phyloP scores from a whole-genome alignment of 371 early-diverging fungal species.

The Saksenaea vasiformis region DNA sequence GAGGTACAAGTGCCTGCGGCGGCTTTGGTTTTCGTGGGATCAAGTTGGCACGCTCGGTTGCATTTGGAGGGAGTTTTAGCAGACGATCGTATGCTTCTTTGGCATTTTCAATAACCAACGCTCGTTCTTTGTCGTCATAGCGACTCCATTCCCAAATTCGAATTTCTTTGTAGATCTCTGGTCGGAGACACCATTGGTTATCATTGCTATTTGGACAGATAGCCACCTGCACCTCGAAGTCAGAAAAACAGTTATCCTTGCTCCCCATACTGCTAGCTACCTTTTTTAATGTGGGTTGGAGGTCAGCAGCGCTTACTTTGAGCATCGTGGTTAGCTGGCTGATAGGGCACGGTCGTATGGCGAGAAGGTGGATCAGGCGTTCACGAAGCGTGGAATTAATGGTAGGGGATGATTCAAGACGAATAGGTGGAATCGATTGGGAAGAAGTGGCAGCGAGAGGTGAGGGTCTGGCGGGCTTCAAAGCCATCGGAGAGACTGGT shows the following conservation, averaged over 20 bases:
- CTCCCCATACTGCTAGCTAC: slow-evolving; percentile 17
- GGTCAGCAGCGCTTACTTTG: slow-evolving; percentile 28
- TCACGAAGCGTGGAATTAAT: slow-evolving; percentile 24
- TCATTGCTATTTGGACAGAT: slow-evolving; percentile 15
- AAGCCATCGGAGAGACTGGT: background rate
- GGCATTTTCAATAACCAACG: slow-evolving; percentile 46
- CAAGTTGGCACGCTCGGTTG: slow-evolving; percentile 49
- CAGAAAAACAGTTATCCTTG: background rate
- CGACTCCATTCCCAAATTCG: slow-evolving; percentile 56
- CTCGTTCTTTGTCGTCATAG: slow-evolving; percentile 47
- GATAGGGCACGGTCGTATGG: slow-evolving; percentile 26
- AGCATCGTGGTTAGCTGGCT: slow-evolving; percentile 29
- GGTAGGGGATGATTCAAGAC: slow-evolving; percentile 9
- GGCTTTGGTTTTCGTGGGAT: slow-evolving; percentile 31
- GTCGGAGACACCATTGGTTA: slow-evolving; percentile 45
- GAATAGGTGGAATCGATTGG: slow-evolving; percentile 3
- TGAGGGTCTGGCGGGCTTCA: background rate
- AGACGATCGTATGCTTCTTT: slow-evolving; percentile 46
- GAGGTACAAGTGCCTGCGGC: slow-evolving; percentile 2
- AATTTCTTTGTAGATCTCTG: slow-evolving; percentile 53
- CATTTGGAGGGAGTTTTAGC: slow-evolving; percentile 48
- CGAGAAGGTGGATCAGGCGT: slow-evolving; percentile 43
- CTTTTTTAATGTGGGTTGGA: slow-evolving; percentile 30
- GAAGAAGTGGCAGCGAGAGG: slow-evolving; percentile 7
- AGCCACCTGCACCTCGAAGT: slow-evolving; percentile 9